These are phyloP conservation scores for Porcisia hertigi DNA, from an alignment of 208 protist species.

Conservation along the genomic window DNA sequence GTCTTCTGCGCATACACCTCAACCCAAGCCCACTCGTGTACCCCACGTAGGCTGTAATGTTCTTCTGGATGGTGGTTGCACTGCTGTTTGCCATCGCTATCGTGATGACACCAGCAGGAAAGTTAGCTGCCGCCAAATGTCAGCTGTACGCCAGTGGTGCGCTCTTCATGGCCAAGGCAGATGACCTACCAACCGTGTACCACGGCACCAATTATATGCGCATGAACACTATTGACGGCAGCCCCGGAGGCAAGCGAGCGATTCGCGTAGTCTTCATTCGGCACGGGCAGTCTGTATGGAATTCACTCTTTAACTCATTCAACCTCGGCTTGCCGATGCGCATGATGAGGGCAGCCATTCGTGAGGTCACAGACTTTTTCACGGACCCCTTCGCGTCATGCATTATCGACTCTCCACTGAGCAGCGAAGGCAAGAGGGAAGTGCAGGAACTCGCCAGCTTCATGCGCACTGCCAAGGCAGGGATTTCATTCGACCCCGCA, in stretches of 20 bases:
- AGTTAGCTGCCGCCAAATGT: conserved; percentile 50
- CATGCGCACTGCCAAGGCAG: conserved; percentile 59
- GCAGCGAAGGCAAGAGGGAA: conserved; percentile 69
- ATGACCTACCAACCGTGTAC: conserved; percentile 76
- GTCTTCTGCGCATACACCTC: not conserved
- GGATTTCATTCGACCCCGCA: conserved; percentile 61
- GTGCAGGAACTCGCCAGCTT: conserved; percentile 69
- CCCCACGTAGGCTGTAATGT: conserved; percentile 38
- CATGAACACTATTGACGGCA: conserved; percentile 35
- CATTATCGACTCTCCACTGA: conserved; percentile 92
- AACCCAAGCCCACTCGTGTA: not conserved
- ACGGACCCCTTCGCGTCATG: conserved; percentile 76
- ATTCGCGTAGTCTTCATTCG: conserved; percentile 92
- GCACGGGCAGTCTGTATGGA: conserved; percentile 94
- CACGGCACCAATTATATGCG: conserved; percentile 70
- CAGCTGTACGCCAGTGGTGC: conserved; percentile 55
- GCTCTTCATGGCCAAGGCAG: conserved; percentile 60
- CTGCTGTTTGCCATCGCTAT: conserved; percentile 59
- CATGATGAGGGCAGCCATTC: conserved; percentile 46
- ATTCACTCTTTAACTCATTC: conserved; percentile 88
- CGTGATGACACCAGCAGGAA: conserved; percentile 40
- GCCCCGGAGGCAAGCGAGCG: conserved; percentile 46
- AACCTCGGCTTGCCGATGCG: conserved; percentile 61
- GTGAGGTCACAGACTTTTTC: conserved; percentile 68
- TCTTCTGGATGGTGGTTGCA: conserved; percentile 67